Evolutionary conservation across 805 yeast species (phyloP).

Genomic region (Wickerhamiella brachini): DNA sequence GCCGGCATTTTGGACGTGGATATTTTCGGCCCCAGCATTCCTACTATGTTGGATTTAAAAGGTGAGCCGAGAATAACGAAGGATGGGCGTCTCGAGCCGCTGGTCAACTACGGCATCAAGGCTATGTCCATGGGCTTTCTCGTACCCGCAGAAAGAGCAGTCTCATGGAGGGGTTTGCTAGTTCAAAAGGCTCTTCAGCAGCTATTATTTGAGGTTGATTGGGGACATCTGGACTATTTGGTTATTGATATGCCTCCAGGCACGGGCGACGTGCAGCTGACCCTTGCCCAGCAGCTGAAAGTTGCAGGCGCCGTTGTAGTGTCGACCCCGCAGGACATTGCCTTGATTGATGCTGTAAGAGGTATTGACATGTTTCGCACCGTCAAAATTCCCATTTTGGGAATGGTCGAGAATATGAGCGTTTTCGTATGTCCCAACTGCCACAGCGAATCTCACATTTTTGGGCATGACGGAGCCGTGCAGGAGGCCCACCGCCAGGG

Average conservation of each 20-base stretch:
- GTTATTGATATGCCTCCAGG: constrained; percentile 86
- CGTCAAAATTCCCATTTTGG: constrained; percentile 57
- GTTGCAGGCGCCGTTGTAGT: constrained; percentile 74
- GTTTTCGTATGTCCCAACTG: constrained; percentile 65
- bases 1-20: constrained; percentile 71
- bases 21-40: constrained; percentile 75
- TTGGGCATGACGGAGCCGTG: constrained; percentile 53
- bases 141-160: constrained; percentile 45
- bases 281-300: constrained; percentile 63
- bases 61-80: constrained; percentile 53
- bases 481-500: constrained; percentile 35
- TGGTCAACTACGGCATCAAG: constrained; percentile 59
- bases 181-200: constrained; percentile 82
- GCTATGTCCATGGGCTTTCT: constrained; percentile 87
- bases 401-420: constrained; percentile 77
- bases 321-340: constrained; percentile 78
- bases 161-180: constrained; percentile 79
- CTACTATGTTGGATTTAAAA: constrained; percentile 48
- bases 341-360: constrained; percentile 63
- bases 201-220: constrained; percentile 65
- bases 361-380: constrained; percentile 69
- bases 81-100: constrained; percentile 46
- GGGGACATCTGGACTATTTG: constrained; percentile 53
- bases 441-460: constrained; percentile 54
- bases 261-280: constrained; percentile 76